phyloP scores from a whole-genome alignment of 2,329 filamentous ascomycete species.

The Phialophora chinensis region DNA sequence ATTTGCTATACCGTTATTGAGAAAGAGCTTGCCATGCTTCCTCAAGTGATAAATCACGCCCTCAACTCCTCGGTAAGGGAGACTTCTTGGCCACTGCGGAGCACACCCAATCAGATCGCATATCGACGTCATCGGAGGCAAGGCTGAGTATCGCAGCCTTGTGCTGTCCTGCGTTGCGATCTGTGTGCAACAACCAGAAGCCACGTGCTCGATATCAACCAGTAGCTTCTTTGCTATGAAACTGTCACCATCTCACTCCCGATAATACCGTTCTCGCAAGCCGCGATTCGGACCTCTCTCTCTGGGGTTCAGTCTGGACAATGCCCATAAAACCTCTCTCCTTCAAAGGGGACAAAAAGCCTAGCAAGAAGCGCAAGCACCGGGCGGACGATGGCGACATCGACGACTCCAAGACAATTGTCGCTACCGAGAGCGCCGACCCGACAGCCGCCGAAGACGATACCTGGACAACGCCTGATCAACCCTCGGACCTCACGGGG shows the following conservation, averaged over 20 bases:
- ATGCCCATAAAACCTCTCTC: constrained; percentile 74
- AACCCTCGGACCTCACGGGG: constrained; percentile 74
- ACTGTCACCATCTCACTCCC: neutral
- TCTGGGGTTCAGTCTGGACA: neutral
- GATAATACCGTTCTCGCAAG: neutral
- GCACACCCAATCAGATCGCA: neutral
- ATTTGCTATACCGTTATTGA: neutral
- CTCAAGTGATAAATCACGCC: neutral
- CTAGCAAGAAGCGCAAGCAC: constrained; percentile 76
- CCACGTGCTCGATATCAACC: neutral
- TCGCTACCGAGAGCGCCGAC: constrained; percentile 37
- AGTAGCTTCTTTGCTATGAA: neutral
- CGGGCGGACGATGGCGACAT: constrained; percentile 56
- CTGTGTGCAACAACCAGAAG: neutral
- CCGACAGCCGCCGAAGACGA: constrained; percentile 68
- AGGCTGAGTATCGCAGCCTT: constrained; percentile 4
- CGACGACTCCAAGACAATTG: constrained; percentile 26
- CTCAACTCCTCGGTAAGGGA: neutral
- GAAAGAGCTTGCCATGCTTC: too few relatives aligned
- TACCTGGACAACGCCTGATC: constrained; percentile 88
- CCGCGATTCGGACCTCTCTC: too few relatives aligned
- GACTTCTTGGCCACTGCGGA: neutral
- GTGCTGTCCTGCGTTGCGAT: neutral
- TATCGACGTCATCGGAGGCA: neutral
- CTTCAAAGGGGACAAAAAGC: constrained; percentile 97